Conservation (phyloP, 306 rosid species). For the Citrullus mucosospermus region DNA sequence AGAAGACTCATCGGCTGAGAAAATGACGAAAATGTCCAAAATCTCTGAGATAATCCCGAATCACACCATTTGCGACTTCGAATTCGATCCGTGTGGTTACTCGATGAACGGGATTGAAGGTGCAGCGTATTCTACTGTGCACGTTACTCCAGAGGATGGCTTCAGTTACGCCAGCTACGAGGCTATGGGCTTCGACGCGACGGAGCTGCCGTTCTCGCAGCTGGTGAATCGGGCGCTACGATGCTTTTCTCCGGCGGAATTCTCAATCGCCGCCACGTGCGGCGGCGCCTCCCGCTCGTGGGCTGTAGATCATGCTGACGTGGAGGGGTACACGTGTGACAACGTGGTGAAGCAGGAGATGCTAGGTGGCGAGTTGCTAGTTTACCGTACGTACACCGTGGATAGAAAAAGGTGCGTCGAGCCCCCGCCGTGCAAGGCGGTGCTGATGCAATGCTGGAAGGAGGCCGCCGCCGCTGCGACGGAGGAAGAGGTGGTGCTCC, state of each 20-base stretch:
- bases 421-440: not conserved
- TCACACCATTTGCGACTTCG: conserved; percentile 39
- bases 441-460: conserved; percentile 1
- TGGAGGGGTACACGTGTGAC: conserved; percentile 37
- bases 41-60: conserved; percentile 24
- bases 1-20: not conserved
- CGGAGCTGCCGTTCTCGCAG: not conserved
- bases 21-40: conserved; percentile 43
- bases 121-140: conserved; percentile 38
- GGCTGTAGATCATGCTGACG: conserved; percentile 17
- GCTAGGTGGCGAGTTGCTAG: conserved; percentile 27
- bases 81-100: conserved; percentile 54
- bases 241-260: conserved; percentile 33
- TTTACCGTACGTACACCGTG: conserved; percentile 18
- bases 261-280: conserved; percentile 39
- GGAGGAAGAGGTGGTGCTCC: conserved; percentile 15
- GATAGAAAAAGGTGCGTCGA: conserved; percentile 1
- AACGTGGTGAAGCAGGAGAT: conserved; percentile 29
- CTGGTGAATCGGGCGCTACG: conserved; percentile 17
- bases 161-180: conserved; percentile 58
- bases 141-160: conserved; percentile 63
- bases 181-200: conserved; percentile 22
- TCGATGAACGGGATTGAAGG: conserved; percentile 62
- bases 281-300: conserved; percentile 2
- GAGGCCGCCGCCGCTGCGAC: not conserved